phyloP scores from a whole-genome alignment of 345 rosid genomes.

The Physaria fendleri region DNA sequence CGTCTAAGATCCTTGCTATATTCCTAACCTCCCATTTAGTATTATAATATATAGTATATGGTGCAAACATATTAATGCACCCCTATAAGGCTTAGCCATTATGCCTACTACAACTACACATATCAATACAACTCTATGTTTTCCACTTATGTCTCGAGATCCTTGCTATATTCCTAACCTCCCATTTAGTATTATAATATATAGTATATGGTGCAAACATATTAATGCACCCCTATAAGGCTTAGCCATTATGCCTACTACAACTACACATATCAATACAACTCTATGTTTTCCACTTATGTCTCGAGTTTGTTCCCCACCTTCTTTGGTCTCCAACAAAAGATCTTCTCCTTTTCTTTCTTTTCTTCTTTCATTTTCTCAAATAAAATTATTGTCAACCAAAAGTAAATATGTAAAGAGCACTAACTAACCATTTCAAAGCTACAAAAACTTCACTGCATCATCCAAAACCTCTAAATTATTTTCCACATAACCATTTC shows the following conservation, averaged over 20 bases:
- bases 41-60: constrained; percentile 1
- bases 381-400: constrained; percentile 19
- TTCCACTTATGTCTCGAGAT: no score
- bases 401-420: constrained; percentile 18
- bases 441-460: constrained; percentile 16
- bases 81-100: constrained; percentile 22
- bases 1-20: constrained; percentile 12
- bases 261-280: no score
- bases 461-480: constrained; percentile 25
- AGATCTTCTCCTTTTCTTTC: constrained; percentile 19
- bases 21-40: constrained; percentile 16
- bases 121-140: no score
- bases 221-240: constrained; percentile 21
- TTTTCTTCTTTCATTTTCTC: constrained; percentile 5
- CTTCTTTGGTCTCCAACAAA: constrained; percentile 38
- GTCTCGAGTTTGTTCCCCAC: constrained; percentile 38
- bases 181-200: not conserved
- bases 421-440: constrained; percentile 27
- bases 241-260: constrained; percentile 25
- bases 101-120: no score
- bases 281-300: constrained; percentile 35
- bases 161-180: constrained; percentile 22
- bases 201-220: constrained; percentile 11
- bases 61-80: constrained; percentile 15
- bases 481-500: constrained; percentile 14